phyloP scores from a whole-genome alignment of 2,329 filamentous ascomycete genomes.

The Claviceps sorghi region DNA sequence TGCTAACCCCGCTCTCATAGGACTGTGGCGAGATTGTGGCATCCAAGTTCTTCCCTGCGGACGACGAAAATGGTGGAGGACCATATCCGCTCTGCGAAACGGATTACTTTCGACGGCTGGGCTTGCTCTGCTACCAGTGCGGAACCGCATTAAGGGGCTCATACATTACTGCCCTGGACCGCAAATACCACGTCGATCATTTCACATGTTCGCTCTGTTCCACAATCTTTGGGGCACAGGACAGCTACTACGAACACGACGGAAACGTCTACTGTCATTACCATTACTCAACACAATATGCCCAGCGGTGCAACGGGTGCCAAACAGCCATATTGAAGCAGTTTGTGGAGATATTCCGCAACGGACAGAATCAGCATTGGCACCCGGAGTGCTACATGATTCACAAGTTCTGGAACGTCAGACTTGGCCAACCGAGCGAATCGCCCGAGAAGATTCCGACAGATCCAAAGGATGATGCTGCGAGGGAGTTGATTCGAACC shows the following conservation, averaged over 20 bases:
- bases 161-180: slow-evolving; percentile 93
- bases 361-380: slow-evolving; percentile 97
- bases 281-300: slow-evolving; percentile 95
- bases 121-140: slow-evolving; percentile 82
- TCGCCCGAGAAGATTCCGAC: slow-evolving; percentile 25
- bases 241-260: slow-evolving; percentile 98
- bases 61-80: slow-evolving; percentile 68
- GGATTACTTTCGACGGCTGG: slow-evolving; percentile 88
- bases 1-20: slow-evolving; percentile 30
- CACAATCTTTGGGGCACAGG: slow-evolving; percentile 93
- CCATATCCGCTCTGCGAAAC: slow-evolving; percentile 97
- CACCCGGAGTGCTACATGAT: slow-evolving; percentile 99
- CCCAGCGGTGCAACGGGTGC: slow-evolving; percentile 90
- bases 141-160: slow-evolving; percentile 86
- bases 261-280: slow-evolving; percentile 96
- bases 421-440: slow-evolving; percentile 52
- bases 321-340: slow-evolving; percentile 96
- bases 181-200: slow-evolving; percentile 98
- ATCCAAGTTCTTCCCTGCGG: slow-evolving; percentile 96
- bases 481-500: slow-evolving; percentile 61
- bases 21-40: slow-evolving; percentile 95
- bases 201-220: slow-evolving; percentile 96
- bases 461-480: slow-evolving; percentile 37
- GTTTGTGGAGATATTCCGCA: slow-evolving; percentile 96
- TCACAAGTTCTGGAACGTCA: slow-evolving; percentile 99